Evolutionary conservation across 2,329 filamentous ascomycete species (phyloP).

Genomic region (Helminthosporium solani): DNA sequence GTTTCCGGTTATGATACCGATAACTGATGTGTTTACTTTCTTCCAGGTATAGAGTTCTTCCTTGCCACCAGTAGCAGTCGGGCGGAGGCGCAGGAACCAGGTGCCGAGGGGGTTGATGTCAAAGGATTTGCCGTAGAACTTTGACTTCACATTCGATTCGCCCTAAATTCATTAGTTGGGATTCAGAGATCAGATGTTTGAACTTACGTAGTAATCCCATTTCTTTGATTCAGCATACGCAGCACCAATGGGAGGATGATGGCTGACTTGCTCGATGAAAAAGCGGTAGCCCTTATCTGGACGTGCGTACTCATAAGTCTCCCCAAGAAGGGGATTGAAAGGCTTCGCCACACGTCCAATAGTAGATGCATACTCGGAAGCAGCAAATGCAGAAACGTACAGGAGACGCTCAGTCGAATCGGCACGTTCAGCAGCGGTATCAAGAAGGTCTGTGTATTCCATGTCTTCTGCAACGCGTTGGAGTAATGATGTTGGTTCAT

Average conservation of each 20-base stretch:
- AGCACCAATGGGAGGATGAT: conserved; percentile 92
- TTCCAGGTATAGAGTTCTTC: conserved; percentile 97
- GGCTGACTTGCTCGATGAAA: conserved; percentile 97
- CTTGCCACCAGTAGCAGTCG: conserved; percentile 62
- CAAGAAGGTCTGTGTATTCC: conserved; percentile 93
- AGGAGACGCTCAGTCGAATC: conserved; percentile 91
- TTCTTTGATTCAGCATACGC: conserved; percentile 88
- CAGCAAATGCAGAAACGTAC: conserved; percentile 93
- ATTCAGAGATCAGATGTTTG: neutral
- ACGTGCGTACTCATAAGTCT: conserved; percentile 94
- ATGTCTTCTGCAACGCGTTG: conserved; percentile 96
- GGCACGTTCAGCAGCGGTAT: conserved; percentile 78
- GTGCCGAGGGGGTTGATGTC: conserved; percentile 95
- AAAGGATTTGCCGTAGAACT: conserved; percentile 97
- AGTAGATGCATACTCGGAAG: conserved; percentile 94
- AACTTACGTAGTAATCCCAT: conserved; percentile 82
- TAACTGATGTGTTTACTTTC: conserved; percentile 95
- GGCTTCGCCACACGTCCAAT: conserved; percentile 97
- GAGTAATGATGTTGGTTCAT: conserved; percentile 92
- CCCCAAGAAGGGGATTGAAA: conserved; percentile 93
- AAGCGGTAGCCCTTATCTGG: conserved; percentile 98
- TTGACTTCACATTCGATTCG: conserved; percentile 91
- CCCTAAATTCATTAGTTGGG: conserved; percentile 55
- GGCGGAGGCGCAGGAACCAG: conserved; percentile 88
- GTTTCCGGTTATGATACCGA: conserved; percentile 96